These are phyloP conservation scores for Coemansia sp. DNA, from an alignment of 192 early-diverging fungal species.

Conservation along the genomic window DNA sequence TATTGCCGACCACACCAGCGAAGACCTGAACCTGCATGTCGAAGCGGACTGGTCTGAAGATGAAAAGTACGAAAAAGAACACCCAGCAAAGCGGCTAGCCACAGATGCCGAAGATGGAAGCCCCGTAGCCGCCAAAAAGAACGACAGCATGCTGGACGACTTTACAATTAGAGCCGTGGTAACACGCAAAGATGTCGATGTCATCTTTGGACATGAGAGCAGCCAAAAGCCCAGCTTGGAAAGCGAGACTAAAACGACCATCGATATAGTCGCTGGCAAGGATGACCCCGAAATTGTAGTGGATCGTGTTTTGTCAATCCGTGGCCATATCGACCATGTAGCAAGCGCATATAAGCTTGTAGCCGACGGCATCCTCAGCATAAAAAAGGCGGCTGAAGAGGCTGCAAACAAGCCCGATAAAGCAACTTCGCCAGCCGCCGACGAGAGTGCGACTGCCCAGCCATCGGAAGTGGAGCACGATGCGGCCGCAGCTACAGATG, in stretches of 20 bases:
- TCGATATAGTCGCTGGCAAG: conserved; percentile 39
- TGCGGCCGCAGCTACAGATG: conserved; percentile 1
- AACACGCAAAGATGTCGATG: conserved; percentile 49
- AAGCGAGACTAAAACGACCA: conserved; percentile 10
- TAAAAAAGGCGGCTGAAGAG: conserved; percentile 5
- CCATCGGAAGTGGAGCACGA: not conserved
- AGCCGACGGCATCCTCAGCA: conserved; percentile 26
- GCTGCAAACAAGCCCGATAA: conserved; percentile 3
- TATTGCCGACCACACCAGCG: conserved; percentile 15
- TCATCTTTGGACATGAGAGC: conserved; percentile 28
- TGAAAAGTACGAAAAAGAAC: conserved; percentile 44
- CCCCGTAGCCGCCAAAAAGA: conserved; percentile 20
- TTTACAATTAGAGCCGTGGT: conserved; percentile 52
- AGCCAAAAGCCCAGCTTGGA: conserved; percentile 27
- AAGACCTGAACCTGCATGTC: conserved; percentile 50
- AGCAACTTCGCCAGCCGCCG: not conserved
- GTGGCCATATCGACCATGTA: conserved; percentile 30
- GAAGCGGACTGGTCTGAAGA: conserved; percentile 53
- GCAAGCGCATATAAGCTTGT: conserved; percentile 28
- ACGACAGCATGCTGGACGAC: conserved; percentile 15
- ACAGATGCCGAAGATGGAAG: conserved; percentile 10
- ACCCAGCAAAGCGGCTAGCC: conserved; percentile 38
- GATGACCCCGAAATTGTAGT: conserved; percentile 54
- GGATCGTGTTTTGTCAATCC: conserved; percentile 47
- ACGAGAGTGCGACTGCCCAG: not conserved